Evolutionary conservation across 1,284 basidiomycete genomes (phyloP), one percentile per base, ranked within the genome.

Genomic region (Vanrija pseudolonga): DNA sequence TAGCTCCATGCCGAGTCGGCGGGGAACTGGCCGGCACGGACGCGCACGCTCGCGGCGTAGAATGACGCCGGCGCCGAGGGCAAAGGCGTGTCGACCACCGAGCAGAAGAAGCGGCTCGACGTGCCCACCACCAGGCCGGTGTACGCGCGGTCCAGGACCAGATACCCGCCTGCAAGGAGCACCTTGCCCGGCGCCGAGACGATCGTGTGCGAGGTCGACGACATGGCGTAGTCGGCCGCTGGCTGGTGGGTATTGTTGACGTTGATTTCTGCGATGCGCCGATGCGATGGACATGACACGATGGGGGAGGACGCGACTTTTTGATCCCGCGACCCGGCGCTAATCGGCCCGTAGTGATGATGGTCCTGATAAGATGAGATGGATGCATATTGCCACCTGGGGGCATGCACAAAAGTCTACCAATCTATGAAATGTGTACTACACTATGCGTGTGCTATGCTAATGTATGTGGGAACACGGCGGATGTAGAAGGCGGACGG

Each of bases 111-210:
- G 40, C 96, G 83, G 18, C 91, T 90, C 11, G 89, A 89, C 7
- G 95, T 95, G 0, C 90, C 90, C 47, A 96, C 82, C 36, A 92
- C 92, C 52, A 90, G 78, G 43, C 93, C 93, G 26, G 86, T 84
- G 73, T 89, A 90, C 6, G 80, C 76, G 28, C 83, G 85, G 75
- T 96, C 91, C 55, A 96, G 85, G 23, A 97, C 90, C 53, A 97
- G 87, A 78, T 96, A 97, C 3, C 93, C 93, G 2, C 93, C 93
- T 3, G 94, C 90, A 54, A 97, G 76, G 57, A 98, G 84, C 51
- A 97, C 94, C 77, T 98, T 98, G 62, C 95, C 96, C 4, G 95
- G 90, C 1, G 94, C 85, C 23, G 93, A 97, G 51, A 96, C 84
- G 55, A 88, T 81, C 32, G 79, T 80, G 32, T 32, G 32, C 11